Percentiles rank a stretch among this genome's conserved stretches.
Evolutionary conservation across 83 land plant species (phyloP).

Genomic region (Picea abies): DNA sequence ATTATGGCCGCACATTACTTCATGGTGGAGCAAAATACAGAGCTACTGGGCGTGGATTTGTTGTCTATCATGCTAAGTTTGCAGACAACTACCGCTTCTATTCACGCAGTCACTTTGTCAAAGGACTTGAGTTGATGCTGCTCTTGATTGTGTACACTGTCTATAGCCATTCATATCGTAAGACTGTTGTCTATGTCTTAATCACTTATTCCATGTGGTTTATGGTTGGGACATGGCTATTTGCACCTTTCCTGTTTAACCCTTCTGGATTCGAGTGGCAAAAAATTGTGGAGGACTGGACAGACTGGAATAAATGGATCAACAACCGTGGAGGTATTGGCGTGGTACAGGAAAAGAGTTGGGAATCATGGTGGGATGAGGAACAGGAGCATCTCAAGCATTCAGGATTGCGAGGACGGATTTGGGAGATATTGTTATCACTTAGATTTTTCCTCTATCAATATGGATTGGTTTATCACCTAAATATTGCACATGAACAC

Average conservation of each 20-base stretch:
- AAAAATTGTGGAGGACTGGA: too few relatives aligned
- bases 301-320: too few relatives aligned
- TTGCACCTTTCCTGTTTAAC: too few relatives aligned
- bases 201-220: slow-evolving; percentile 89
- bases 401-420: slow-evolving; percentile 59
- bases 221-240: slow-evolving; percentile 81
- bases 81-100: slow-evolving; percentile 79
- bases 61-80: slow-evolving; percentile 76
- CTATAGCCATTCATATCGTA: slow-evolving; percentile 55
- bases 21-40: slow-evolving; percentile 89
- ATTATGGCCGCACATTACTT: slow-evolving; percentile 77
- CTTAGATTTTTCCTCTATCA: too few relatives aligned
- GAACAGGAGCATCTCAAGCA: slow-evolving; percentile 75
- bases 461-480: slow-evolving; percentile 86
- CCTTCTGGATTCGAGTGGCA: too few relatives aligned
- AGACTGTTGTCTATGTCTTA: slow-evolving; percentile 60
- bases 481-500: slow-evolving; percentile 65
- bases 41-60: slow-evolving; percentile 88
- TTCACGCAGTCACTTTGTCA: slow-evolving; percentile 84
- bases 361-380: slow-evolving; percentile 93
- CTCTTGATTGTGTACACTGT: slow-evolving; percentile 68
- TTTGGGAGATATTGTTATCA: slow-evolving; percentile 70
- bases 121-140: slow-evolving; percentile 67
- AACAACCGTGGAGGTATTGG: slow-evolving; percentile 92
- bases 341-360: slow-evolving; percentile 55